These are phyloP conservation scores for Pseudonitzschia pungens DNA, from an alignment of 108 stramenopile genomes.

Conservation along the genomic window DNA sequence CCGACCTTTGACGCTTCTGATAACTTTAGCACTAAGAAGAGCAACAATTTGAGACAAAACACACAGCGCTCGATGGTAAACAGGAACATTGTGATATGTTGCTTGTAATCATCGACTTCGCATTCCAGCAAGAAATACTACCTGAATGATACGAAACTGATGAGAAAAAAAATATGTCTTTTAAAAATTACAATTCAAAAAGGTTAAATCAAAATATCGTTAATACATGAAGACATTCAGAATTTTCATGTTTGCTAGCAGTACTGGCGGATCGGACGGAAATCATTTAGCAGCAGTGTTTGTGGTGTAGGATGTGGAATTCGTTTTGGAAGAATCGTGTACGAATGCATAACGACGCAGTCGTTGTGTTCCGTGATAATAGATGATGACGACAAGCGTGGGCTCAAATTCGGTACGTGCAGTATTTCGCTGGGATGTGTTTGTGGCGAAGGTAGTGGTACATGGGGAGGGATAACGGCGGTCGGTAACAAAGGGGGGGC, in stretches of 20 bases:
- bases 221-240: no score
- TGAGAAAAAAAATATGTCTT: no score
- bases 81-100: no score
- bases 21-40: no score
- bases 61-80: no score
- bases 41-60: no score
- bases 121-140: no score
- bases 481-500: constrained; percentile 1
- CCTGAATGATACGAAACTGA: no score
- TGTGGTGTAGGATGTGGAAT: not conserved
- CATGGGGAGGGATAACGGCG: not conserved
- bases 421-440: not conserved
- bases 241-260: not conserved
- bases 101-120: no score
- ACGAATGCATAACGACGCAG: constrained; percentile 11
- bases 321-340: not conserved
- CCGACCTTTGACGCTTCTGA: no score
- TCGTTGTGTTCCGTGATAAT: not conserved
- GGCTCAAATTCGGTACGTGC: not conserved
- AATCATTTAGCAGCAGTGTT: not conserved
- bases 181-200: no score
- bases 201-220: no score
- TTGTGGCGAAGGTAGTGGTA: not conserved
- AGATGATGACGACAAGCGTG: not conserved
- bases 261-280: not conserved